phyloP scores from a whole-genome alignment of 2,329 filamentous ascomycete species.

The Alternaria sp. region DNA sequence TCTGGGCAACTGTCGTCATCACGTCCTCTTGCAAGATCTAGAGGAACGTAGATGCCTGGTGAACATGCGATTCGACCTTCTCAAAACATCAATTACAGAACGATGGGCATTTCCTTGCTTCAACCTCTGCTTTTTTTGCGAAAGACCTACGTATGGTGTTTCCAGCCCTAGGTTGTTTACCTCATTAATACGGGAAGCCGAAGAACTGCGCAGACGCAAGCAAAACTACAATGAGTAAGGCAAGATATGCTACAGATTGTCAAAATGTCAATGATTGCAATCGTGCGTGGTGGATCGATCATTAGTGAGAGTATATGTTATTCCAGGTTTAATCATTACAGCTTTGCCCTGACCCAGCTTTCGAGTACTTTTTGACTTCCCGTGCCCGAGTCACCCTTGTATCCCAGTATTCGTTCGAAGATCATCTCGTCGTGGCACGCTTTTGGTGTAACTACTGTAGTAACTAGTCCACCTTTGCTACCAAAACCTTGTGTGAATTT shows the following conservation, averaged over 20 bases:
- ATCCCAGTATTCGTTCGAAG: slow-evolving; percentile 51
- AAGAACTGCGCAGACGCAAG: not conserved
- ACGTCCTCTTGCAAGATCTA: not conserved
- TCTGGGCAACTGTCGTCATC: not conserved
- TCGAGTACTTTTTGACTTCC: slow-evolving; percentile 49
- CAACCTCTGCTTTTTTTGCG: not conserved
- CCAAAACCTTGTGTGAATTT: slow-evolving; percentile 56
- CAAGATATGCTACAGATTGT: no score
- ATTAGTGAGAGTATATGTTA: not conserved
- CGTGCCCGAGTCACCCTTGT: slow-evolving; percentile 48
- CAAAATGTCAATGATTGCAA: not conserved
- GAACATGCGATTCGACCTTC: not conserved
- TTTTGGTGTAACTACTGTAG: slow-evolving; percentile 47
- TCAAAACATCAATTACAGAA: not conserved
- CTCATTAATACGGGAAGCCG: no score
- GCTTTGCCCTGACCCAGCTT: slow-evolving; percentile 49
- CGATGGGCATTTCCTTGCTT: no score
- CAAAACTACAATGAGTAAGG: not conserved
- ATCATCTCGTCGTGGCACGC: slow-evolving; percentile 55
- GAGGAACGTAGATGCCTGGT: not conserved
- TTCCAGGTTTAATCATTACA: slow-evolving; percentile 26
- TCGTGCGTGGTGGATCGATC: not conserved
- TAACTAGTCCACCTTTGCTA: slow-evolving; percentile 39
- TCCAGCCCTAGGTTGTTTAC: not conserved
- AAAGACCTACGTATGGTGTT: not conserved